These are phyloP conservation scores for Magnolia changhungtana DNA, from an alignment of 164 flowering plant species.

Conservation along the genomic window DNA sequence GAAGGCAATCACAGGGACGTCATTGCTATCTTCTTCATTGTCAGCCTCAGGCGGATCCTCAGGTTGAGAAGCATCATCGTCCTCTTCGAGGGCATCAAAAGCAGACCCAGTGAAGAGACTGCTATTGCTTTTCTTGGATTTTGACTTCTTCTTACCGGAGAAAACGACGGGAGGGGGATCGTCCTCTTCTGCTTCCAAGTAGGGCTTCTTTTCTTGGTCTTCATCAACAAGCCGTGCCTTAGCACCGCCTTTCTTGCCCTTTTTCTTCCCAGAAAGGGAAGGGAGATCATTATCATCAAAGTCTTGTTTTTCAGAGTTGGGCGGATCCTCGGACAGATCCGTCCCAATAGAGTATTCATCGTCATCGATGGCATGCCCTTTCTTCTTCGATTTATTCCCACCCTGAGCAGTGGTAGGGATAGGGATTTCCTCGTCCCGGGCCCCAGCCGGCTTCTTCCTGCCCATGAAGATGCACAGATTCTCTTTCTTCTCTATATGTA, in stretches of 20 bases:
- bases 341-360: slow-evolving; percentile 76
- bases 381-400: slow-evolving; percentile 59
- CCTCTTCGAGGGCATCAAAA: slow-evolving; percentile 28
- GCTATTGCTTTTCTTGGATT: slow-evolving; percentile 25
- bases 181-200: slow-evolving; percentile 27
- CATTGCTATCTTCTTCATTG: neutral
- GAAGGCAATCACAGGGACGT: slow-evolving; percentile 28
- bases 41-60: slow-evolving; percentile 5
- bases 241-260: slow-evolving; percentile 44
- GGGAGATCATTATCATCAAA: slow-evolving; percentile 28
- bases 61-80: slow-evolving; percentile 1
- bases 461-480: neutral
- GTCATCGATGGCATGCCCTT: slow-evolving; percentile 49
- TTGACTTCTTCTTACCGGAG: slow-evolving; percentile 43
- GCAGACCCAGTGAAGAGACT: slow-evolving; percentile 22
- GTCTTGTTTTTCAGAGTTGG: neutral
- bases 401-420: neutral
- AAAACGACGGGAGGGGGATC: slow-evolving; percentile 29
- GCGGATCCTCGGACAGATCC: slow-evolving; percentile 47
- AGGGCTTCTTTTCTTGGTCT: slow-evolving; percentile 18
- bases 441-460: neutral
- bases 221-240: slow-evolving; percentile 17
- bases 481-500: too few species aligned
- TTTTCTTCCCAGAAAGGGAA: slow-evolving; percentile 41
- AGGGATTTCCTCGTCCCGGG: neutral